phyloP scores from a whole-genome alignment of 106 monocot species.

The Allium sativum region DNA sequence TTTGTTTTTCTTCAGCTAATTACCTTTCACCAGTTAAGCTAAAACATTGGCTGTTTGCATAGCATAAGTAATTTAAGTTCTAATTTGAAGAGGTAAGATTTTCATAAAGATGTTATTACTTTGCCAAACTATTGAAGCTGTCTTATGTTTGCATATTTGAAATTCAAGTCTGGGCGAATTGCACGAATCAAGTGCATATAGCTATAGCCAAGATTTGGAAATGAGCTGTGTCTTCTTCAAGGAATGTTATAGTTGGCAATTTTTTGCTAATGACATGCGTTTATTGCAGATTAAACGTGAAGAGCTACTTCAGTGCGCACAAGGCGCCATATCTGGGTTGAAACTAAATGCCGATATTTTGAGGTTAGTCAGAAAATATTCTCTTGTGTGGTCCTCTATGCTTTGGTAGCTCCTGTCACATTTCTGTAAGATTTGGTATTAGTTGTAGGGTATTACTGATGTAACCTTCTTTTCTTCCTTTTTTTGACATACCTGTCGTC shows the following conservation, averaged over 20 bases:
- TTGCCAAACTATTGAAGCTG: no score
- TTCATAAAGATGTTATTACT: no score
- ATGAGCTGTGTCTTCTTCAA: background rate
- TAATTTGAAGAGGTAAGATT: no score
- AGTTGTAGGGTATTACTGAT: background rate
- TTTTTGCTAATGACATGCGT: background rate
- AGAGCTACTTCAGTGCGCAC: slow-evolving; percentile 94
- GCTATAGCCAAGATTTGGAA: no score
- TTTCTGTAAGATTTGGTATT: background rate
- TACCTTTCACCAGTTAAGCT: no score
- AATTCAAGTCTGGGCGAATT: no score
- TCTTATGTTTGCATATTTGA: no score
- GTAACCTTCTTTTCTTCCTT: background rate
- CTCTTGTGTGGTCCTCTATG: background rate
- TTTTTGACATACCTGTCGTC: no score
- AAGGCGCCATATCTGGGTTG: slow-evolving; percentile 79
- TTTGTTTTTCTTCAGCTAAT: no score
- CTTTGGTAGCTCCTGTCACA: background rate
- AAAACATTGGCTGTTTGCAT: no score
- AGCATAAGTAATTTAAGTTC: no score
- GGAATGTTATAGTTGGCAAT: background rate
- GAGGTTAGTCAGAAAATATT: slow-evolving; percentile 32
- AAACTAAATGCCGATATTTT: slow-evolving; percentile 81
- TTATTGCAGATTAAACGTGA: slow-evolving; percentile 72
- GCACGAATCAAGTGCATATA: no score